Evolutionary conservation across 805 yeast genomes (phyloP).

Genomic region (Suhomyces sp.): DNA sequence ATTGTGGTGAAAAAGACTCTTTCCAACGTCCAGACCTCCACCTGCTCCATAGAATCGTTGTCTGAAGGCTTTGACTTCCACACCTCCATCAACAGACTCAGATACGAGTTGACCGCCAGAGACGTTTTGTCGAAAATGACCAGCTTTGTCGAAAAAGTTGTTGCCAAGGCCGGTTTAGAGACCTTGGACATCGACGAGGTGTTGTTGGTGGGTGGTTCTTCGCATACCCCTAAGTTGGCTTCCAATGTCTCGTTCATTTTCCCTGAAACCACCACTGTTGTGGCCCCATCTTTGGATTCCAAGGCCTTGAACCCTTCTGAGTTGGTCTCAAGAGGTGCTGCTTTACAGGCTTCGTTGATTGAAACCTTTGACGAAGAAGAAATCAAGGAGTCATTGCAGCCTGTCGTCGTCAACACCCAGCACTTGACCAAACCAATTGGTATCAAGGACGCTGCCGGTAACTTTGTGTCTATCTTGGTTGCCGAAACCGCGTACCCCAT

Average conservation of each 20-base stretch:
- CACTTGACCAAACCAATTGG: slow-evolving; percentile 86
- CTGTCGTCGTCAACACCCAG: slow-evolving; percentile 82
- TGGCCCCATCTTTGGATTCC: slow-evolving; percentile 73
- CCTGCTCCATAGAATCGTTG: slow-evolving; percentile 90
- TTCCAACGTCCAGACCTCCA: slow-evolving; percentile 82
- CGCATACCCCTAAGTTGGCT: slow-evolving; percentile 90
- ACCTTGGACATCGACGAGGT: slow-evolving; percentile 87
- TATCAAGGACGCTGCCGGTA: slow-evolving; percentile 67
- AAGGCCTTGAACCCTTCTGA: slow-evolving; percentile 88
- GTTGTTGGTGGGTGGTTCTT: slow-evolving; percentile 87
- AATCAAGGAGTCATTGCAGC: slow-evolving; percentile 73
- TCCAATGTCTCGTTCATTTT: slow-evolving; percentile 67
- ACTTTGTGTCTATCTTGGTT: slow-evolving; percentile 68
- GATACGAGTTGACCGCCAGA: slow-evolving; percentile 86
- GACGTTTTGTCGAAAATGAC: slow-evolving; percentile 72
- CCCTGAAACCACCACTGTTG: slow-evolving; percentile 73
- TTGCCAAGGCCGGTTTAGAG: slow-evolving; percentile 81
- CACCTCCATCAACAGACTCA: slow-evolving; percentile 87
- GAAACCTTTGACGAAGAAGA: slow-evolving; percentile 83
- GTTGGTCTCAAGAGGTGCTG: slow-evolving; percentile 89
- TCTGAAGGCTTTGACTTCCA: slow-evolving; percentile 94
- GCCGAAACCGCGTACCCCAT: slow-evolving; percentile 90
- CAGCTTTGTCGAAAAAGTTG: slow-evolving; percentile 68
- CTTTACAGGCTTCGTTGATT: slow-evolving; percentile 87
- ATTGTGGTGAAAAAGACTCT: slow-evolving; percentile 85